phyloP scores from a whole-genome alignment of 768 basidiomycete genomes.

The Collybia mongolica region DNA sequence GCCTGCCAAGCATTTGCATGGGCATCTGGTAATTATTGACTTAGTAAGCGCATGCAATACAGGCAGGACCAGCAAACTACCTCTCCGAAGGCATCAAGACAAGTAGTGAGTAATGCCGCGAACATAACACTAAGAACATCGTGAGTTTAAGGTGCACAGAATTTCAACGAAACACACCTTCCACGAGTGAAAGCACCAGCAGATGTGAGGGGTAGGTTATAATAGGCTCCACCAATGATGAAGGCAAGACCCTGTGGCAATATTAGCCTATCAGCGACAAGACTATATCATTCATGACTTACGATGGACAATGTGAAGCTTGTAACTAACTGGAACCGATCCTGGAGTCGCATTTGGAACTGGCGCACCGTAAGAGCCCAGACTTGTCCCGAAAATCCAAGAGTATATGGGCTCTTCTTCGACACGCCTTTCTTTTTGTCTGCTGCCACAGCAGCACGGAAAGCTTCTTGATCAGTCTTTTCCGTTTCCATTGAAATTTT shows the following conservation, averaged over 20 bases:
- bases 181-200: conserved; percentile 88
- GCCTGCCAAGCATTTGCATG: conserved; percentile 76
- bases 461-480: conserved; percentile 68
- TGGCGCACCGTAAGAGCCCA: conserved; percentile 67
- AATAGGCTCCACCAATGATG: conserved; percentile 73
- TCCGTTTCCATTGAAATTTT: conserved; percentile 56
- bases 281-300: conserved; percentile 21
- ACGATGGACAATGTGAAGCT: conserved; percentile 63
- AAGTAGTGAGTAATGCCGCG: conserved; percentile 60
- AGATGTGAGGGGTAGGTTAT: conserved; percentile 68
- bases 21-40: conserved; percentile 52
- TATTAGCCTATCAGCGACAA: conserved; percentile 5
- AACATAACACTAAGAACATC: conserved; percentile 57
- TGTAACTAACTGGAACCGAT: conserved; percentile 74
- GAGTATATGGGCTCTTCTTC: conserved; percentile 79
- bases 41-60: conserved; percentile 3
- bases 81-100: conserved; percentile 74
- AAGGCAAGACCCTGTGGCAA: conserved; percentile 48
- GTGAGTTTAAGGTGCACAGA: neutral
- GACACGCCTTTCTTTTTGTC: conserved; percentile 81
- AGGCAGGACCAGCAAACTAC: conserved; percentile 25
- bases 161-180: conserved; percentile 30
- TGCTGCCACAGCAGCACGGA: conserved; percentile 70
- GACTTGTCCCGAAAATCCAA: conserved; percentile 76
- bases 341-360: conserved; percentile 72